These are phyloP conservation scores for Hyaloscypha bicolor DNA, from an alignment of 495 filamentous ascomycete species.

Conservation along the genomic window DNA sequence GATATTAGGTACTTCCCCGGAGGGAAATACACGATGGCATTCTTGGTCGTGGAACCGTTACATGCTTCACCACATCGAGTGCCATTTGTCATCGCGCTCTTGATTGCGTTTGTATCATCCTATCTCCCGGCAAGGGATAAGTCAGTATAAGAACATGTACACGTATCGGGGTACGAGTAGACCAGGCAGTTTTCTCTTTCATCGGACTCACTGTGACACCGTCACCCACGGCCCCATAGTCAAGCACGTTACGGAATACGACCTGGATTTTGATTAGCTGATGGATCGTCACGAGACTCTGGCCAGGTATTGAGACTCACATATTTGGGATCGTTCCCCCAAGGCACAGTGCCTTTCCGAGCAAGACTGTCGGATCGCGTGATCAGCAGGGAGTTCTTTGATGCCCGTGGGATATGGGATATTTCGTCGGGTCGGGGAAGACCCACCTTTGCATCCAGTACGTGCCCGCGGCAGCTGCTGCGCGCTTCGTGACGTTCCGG, in stretches of 20 bases:
- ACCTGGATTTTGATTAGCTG: constrained; percentile 3
- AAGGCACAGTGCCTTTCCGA: constrained; percentile 32
- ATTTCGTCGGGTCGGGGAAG: too few species aligned
- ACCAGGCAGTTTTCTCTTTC: background rate
- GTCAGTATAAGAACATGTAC: too few species aligned
- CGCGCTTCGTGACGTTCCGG: constrained; percentile 21
- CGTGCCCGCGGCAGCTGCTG: constrained; percentile 12
- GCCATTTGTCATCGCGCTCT: constrained; percentile 16
- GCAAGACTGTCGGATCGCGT: constrained; percentile 12
- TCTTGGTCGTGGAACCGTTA: constrained; percentile 11
- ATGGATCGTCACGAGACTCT: too few species aligned
- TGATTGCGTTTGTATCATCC: constrained; percentile 28
- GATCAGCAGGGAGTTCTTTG: too few species aligned
- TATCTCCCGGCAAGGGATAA: background rate
- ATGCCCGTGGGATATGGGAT: too few species aligned
- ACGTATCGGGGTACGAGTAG: too few species aligned
- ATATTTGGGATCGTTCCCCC: constrained; percentile 15
- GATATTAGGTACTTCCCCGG: constrained; percentile 17
- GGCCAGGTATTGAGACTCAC: too few species aligned
- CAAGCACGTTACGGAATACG: constrained; percentile 62
- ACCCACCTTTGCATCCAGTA: constrained; percentile 29
- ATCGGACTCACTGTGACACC: constrained; percentile 20
- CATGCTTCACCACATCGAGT: constrained; percentile 18
- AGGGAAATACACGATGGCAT: constrained; percentile 24
- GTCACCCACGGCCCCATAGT: constrained; percentile 50